phyloP scores from a whole-genome alignment of 768 basidiomycete species.

The Mrakia frigida region DNA sequence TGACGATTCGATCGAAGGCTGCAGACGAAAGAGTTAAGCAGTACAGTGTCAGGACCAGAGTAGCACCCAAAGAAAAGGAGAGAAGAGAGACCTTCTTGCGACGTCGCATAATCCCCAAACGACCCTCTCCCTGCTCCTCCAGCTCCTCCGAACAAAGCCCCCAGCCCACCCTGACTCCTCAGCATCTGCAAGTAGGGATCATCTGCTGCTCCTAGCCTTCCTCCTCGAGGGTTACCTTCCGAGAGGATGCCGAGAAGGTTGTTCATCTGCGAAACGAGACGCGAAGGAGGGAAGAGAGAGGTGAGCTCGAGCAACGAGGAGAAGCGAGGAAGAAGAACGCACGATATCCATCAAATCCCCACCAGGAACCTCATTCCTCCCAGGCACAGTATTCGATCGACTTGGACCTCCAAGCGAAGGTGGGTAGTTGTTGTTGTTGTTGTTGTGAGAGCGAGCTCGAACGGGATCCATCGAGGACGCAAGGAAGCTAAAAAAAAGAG shows the following conservation, averaged over 20 bases:
- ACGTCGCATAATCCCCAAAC: slow-evolving; percentile 88
- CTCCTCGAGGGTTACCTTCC: background rate
- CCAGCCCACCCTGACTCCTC: slow-evolving; percentile 20
- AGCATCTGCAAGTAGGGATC: slow-evolving; percentile 29
- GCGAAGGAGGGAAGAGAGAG: background rate
- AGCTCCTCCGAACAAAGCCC: slow-evolving; percentile 14
- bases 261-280: slow-evolving; percentile 10
- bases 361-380: background rate
- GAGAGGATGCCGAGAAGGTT: slow-evolving; percentile 19
- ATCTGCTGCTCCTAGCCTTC: background rate
- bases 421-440: background rate
- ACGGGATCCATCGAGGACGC: background rate
- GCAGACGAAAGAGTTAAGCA: slow-evolving; percentile 4
- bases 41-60: too few species aligned
- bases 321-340: background rate
- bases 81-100: slow-evolving; percentile 65
- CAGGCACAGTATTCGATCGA: background rate
- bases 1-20: slow-evolving; percentile 80
- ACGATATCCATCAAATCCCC: slow-evolving; percentile 22
- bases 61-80: background rate
- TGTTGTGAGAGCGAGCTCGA: background rate
- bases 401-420: background rate
- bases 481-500: background rate
- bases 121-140: slow-evolving; percentile 53
- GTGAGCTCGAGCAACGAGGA: background rate